Evolutionary conservation across 1,284 basidiomycete species (phyloP), one percentile per base, ranked within the genome.

Genomic region (Fomitopsis betulina): DNA sequence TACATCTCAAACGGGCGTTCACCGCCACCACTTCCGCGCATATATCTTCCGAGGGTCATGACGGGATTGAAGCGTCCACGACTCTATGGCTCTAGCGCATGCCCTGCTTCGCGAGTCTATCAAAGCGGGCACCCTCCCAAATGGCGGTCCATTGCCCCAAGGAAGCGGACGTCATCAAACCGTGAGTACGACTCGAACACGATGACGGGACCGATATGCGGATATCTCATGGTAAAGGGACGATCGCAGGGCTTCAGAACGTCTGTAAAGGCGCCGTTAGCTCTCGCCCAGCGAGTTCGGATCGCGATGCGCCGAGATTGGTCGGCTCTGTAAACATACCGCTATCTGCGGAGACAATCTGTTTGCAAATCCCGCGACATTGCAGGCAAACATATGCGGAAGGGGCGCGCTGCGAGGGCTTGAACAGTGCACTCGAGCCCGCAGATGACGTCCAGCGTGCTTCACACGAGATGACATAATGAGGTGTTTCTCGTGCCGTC

Each of bases 21-120:
- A 51, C 49, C 25, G 49, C 49, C 49, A 51, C 49, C 33, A 37
- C 21, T 19, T 51, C 49, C 32, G 49, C 15, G 49, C 25, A 35
- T 33, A 33, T n/a, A 30, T 21, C 30, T 32, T 37, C 49, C 49
- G 32, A 21, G 12, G 35, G 32, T n/a, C 15, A 51, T 9, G n/a
- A n/a, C 49, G 32, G 32, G 33, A n/a, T n/a, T n/a, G n/a, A 37
- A 35, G 33, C 32, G 30, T 33, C 32, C 25, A n/a, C 21, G 32
- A 19, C 30, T 33, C 32, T 12, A n/a, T 33, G 32, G 9, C 30
- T 3, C 33, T 33, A 4, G 32, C 32, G 32, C 49, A 37, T 51
- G 49, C 49, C 32, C 30, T 37, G 49, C 49, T 51, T 51, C 49
- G 35, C 32, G 49, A 51, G 49, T 51, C 49, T 51, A 51, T 51